Conservation (phyloP, 2,329 filamentous ascomycete genomes). For the Botrytis sinoallii region DNA sequence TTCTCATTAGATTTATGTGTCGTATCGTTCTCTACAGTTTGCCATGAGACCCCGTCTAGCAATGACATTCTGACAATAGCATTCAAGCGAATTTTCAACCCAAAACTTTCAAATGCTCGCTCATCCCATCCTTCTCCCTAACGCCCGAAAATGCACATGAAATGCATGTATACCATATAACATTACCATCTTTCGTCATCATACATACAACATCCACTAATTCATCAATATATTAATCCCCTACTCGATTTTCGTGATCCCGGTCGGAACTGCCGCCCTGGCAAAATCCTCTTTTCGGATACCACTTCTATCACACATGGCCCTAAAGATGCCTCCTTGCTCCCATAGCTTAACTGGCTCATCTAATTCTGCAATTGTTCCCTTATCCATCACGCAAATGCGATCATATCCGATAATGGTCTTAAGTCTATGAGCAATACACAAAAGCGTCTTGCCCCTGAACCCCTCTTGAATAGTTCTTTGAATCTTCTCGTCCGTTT, state of each 20-base stretch:
- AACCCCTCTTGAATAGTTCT: constrained; percentile 82
- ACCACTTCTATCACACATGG: constrained; percentile 65
- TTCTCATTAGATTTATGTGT: background rate
- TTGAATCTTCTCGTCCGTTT: constrained; percentile 95
- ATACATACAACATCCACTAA: background rate
- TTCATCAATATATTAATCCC: background rate
- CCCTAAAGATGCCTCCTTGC: constrained; percentile 69
- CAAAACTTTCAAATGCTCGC: background rate
- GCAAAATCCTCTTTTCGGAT: constrained; percentile 37
- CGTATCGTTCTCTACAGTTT: background rate
- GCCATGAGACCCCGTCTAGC: background rate
- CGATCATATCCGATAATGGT: constrained; percentile 94
- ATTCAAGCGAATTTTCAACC: background rate
- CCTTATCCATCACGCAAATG: constrained; percentile 94
- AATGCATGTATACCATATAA: background rate
- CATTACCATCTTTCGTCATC: background rate
- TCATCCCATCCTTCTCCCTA: background rate
- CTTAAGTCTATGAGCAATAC: constrained; percentile 86
- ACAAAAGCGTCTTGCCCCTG: constrained; percentile 80
- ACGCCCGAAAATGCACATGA: background rate
- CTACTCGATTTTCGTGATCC: background rate
- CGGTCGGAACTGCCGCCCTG: background rate
- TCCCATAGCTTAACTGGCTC: constrained; percentile 72
- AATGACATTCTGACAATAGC: background rate
- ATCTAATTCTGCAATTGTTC: constrained; percentile 82